Evolutionary conservation across 208 protist species (phyloP).

Genomic region (Crithidia expoeki): DNA sequence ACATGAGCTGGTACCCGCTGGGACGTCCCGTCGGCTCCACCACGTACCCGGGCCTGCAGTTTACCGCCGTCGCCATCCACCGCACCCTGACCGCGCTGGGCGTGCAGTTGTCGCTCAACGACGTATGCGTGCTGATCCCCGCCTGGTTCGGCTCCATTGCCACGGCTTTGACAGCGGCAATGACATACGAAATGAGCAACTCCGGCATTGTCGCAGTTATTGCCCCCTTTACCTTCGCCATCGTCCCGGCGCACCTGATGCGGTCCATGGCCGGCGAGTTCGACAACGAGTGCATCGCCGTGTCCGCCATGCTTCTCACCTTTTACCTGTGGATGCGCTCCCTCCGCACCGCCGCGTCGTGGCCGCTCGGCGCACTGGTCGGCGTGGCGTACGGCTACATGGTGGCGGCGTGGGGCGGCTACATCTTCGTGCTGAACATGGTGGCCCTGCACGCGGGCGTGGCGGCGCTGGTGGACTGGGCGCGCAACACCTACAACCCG

Average conservation of each 20-base stretch:
- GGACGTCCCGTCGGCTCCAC: conserved; percentile 97
- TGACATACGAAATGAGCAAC: conserved; percentile 73
- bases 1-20: conserved; percentile 97
- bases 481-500: conserved; percentile 73
- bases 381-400: conserved; percentile 90
- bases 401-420: conserved; percentile 97
- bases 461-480: conserved; percentile 82
- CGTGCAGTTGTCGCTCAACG: conserved; percentile 88
- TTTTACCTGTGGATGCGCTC: conserved; percentile 94
- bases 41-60: conserved; percentile 98
- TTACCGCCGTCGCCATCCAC: conserved; percentile 94
- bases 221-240: conserved; percentile 76
- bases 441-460: conserved; percentile 95
- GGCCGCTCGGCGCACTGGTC: conserved; percentile 55
- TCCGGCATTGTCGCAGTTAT: conserved; percentile 87
- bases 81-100: conserved; percentile 79
- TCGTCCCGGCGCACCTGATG: conserved; percentile 93
- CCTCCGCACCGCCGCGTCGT: conserved; percentile 47
- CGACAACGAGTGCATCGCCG: conserved; percentile 99
- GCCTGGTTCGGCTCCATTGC: conserved; percentile 93
- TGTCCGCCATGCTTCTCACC: conserved; percentile 95
- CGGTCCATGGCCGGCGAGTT: conserved; percentile 98
- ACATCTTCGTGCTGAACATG: conserved; percentile 98
- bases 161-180: conserved; percentile 85
- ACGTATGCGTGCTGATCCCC: conserved; percentile 97